Base-by-base conservation (phyloP, 2,329 filamentous ascomycete genomes). In the Trichoderma polysporum region DNA sequence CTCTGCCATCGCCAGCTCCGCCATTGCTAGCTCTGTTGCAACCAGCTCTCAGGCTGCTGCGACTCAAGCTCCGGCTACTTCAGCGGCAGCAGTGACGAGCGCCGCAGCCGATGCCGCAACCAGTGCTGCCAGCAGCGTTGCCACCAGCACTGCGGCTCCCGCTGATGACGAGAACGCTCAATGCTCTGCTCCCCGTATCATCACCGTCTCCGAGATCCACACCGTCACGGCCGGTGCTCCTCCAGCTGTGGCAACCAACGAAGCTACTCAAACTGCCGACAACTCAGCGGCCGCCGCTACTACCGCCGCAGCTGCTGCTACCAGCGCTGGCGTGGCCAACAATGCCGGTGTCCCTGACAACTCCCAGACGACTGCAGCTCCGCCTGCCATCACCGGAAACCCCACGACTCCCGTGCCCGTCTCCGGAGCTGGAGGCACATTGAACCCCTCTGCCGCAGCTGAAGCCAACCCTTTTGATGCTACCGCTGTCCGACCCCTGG, bases 381-480 rank as follows among this genome's bases (percentile, higher is more conserved):
- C n/a, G 31, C 37, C 62, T 29, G 56, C 64, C 25, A 31, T 67
- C 15, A 41, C 66, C 19, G 72, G 72, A 8, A 80, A 80, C 68
- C 81, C 82, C 3, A 82, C 80, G 1, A 72, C 76, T 0, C 71
- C 79, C 1, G 78, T 84, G 1, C 79, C 84, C 1, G 84, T 86
- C 9, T 84, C 83, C 5, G 77, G 84, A 22, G 83, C 81, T 19
- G 84, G 84, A 8, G 81, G 80, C n/a, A 76, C 73, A 1, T 77
- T 87, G 45, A 76, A 84, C 66, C 83, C 83, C 1, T 79, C 80
- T 2, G 82, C 84, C 0, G 84, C 80, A 1, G 84, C 83, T 0
- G 80, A 85, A 70, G 76, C 84, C 10, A 80, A 86, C 47, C 66
- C 77, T 29, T 80, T 80, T 37, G 84, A 86, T 70, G 72, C 74